Evolutionary conservation across 2,329 filamentous ascomycete species (phyloP).

Genomic region (Moelleriella libera): DNA sequence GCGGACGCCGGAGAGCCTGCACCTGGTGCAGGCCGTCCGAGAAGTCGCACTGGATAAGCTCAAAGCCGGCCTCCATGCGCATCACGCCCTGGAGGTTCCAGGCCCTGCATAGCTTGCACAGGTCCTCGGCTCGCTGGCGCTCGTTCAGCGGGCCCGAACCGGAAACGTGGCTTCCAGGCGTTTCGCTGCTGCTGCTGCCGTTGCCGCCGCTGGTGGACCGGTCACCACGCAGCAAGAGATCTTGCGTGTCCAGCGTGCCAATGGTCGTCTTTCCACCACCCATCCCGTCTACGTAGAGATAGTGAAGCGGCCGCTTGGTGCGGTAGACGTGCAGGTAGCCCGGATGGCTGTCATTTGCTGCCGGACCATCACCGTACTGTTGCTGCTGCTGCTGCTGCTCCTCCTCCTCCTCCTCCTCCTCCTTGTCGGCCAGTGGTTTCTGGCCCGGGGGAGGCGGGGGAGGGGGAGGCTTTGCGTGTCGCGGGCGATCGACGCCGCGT

Average conservation of each 20-base stretch:
- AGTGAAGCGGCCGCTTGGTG: constrained; percentile 27
- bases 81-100: constrained; percentile 44
- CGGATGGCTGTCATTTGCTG: not conserved
- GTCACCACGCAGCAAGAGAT: constrained; percentile 27
- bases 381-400: not conserved
- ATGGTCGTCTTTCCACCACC: constrained; percentile 37
- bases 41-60: constrained; percentile 49
- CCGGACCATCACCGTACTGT: not conserved
- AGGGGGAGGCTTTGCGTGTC: too few relatives aligned
- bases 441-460: too few relatives aligned
- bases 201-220: not conserved
- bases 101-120: constrained; percentile 34
- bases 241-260: constrained; percentile 41
- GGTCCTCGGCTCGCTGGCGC: constrained; percentile 22
- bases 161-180: not conserved
- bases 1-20: constrained; percentile 10
- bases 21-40: constrained; percentile 18
- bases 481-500: not conserved
- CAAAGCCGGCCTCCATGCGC: constrained; percentile 50
- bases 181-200: not conserved
- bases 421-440: too few relatives aligned
- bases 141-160: not conserved
- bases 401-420: not conserved
- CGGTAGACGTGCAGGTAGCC: constrained; percentile 42
- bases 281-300: constrained; percentile 46